Percentiles rank a stretch among this genome's conserved stretches.
phyloP scores from a whole-genome alignment of 176 grass and related monocot species.

The Aegilops speltoides region DNA sequence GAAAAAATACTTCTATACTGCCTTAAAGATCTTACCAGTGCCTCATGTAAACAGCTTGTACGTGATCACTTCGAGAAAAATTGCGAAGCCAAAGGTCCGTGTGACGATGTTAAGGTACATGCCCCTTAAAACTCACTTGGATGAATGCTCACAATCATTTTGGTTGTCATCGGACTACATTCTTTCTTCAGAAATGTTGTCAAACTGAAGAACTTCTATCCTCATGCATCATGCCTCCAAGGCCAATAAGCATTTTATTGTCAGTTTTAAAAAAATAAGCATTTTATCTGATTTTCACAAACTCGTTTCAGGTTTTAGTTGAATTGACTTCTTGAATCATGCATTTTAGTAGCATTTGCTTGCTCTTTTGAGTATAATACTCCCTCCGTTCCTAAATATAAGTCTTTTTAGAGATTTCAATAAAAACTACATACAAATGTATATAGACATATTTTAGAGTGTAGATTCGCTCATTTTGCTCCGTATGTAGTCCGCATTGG shows the following conservation, averaged over 20 bases:
- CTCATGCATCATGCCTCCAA: not conserved
- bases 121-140: not conserved
- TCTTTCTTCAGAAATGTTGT: not conserved
- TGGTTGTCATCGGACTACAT: not conserved
- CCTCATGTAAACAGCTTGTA: slow-evolving; percentile 56
- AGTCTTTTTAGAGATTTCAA: too few species aligned
- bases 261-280: too few species aligned
- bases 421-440: too few species aligned
- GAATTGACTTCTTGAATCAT: not conserved
- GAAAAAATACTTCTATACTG: not conserved
- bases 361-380: not conserved
- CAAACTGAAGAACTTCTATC: not conserved
- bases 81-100: slow-evolving; percentile 47
- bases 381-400: too few species aligned
- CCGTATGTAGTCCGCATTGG: too few species aligned
- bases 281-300: not conserved
- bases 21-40: not conserved
- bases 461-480: too few species aligned
- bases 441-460: too few species aligned
- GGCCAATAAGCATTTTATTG: not conserved
- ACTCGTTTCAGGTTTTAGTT: not conserved
- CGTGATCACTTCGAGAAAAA: slow-evolving; percentile 65
- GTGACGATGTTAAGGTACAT: slow-evolving; percentile 72
- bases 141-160: not conserved
- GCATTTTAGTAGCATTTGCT: not conserved